phyloP scores from a whole-genome alignment of 371 early-diverging fungal genomes.

The Mucor plumbeus region DNA sequence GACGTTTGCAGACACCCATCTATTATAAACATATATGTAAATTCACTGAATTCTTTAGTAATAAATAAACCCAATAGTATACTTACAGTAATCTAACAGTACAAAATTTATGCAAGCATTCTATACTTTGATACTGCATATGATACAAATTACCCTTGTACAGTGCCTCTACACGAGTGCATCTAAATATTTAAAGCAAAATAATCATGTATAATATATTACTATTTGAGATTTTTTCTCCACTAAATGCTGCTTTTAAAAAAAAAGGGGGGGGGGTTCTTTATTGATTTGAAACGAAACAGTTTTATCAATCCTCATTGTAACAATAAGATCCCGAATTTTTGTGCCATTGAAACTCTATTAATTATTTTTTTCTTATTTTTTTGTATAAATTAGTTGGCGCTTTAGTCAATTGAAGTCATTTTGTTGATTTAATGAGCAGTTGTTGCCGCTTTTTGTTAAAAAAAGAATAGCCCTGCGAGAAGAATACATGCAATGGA shows the following conservation, averaged over 20 bases:
- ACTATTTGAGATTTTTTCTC: too few species aligned
- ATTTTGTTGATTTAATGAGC: background rate
- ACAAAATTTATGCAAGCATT: too few species aligned
- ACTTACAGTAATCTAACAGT: too few species aligned
- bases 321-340: background rate
- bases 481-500: background rate
- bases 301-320: background rate
- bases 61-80: background rate
- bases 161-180: background rate
- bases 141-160: background rate
- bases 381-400: background rate
- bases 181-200: too few species aligned
- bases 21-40: background rate
- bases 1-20: too few species aligned
- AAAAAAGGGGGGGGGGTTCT: too few species aligned
- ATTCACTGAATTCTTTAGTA: background rate
- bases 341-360: background rate
- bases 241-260: too few species aligned
- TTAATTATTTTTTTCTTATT: background rate
- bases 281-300: too few species aligned
- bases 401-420: background rate
- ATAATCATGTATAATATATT: too few species aligned
- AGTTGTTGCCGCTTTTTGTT: background rate
- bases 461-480: background rate
- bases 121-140: background rate